Percentiles rank a stretch among this genome's conserved stretches.
phyloP scores from a whole-genome alignment of 345 rosid genomes.

The Hibiscus trionum region DNA sequence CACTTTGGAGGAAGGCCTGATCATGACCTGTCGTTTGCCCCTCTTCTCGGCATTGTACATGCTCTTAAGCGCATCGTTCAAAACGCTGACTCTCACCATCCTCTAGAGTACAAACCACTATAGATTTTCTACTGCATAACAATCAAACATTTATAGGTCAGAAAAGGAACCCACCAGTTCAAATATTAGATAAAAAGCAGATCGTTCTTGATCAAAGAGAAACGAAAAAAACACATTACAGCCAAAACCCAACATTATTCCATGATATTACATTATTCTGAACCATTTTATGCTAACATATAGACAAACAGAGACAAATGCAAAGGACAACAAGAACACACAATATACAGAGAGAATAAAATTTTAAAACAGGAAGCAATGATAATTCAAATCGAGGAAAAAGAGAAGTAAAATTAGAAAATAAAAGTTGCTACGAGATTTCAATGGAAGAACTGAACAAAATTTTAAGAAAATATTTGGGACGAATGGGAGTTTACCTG shows the following conservation, averaged over 20 bases:
- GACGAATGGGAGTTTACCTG: not conserved
- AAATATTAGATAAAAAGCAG: not conserved
- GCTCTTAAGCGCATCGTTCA: constrained; percentile 82
- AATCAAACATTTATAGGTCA: not conserved
- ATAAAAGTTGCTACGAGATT: no score
- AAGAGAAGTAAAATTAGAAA: no score
- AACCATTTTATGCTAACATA: not conserved
- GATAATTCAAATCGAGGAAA: no score
- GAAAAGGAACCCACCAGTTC: not conserved
- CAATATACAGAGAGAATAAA: no score
- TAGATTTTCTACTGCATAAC: not conserved
- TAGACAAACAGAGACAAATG: not conserved
- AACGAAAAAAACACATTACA: not conserved
- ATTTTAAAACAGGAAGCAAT: no score
- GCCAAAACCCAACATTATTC: not conserved
- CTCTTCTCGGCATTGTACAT: constrained; percentile 81
- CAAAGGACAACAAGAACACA: no score
- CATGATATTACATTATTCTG: not conserved
- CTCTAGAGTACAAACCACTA: constrained; percentile 18
- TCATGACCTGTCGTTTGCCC: constrained; percentile 78
- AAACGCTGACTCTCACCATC: constrained; percentile 74
- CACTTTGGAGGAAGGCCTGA: constrained; percentile 79
- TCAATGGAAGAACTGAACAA: not conserved
- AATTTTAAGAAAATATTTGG: not conserved
- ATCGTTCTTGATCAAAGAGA: not conserved